Base-by-base conservation (phyloP, 1,284 basidiomycete genomes). In the Ustilago lituana region DNA sequence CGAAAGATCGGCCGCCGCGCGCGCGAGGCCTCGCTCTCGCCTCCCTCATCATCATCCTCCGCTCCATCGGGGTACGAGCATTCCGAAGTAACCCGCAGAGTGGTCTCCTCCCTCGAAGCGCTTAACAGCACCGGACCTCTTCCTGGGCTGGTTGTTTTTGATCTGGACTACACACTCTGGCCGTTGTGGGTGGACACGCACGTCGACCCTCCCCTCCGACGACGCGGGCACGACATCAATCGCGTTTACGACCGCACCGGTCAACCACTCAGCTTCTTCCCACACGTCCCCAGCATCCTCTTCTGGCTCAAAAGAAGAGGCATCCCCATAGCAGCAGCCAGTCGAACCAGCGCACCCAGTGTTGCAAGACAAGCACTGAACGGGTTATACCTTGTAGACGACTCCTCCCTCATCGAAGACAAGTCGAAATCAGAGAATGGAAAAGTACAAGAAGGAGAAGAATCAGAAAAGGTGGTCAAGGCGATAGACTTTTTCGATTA, bases 151-250 rank as follows among this genome's bases (percentile, higher is more conserved):
- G 69, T 75, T 3, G 78, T 74, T 0, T 81, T 81, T 32, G 78
- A 80, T 39, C 48, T 80, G 17, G 78, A 80, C 45, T 81, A 81
- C 32, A 81, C 79, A 4, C 56, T 79, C 1, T 81, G 79, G 79
- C 79, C 78, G 9, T 48, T 72, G 3, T 79, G 77, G 77, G 78
- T 80, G 9, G 77, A 80, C 19, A 79, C 77, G 3, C 75, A 79
- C 48, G 69, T 81, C 8, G 70, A 74, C 29, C 52, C 73, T 1
- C 79, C 79, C 0, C 47, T 81, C 0, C 69, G 65, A 22, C 59
- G 77, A 1, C 43, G 60, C 8, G 66, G 62, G 0, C 33, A 49
- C 20, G 55, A 63, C 17, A 49, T 79, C 23, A 80, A 80, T 44
- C 51, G 59, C 14, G 74, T 79, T 3, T 58, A 76, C 39, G 78